Conservation (phyloP, 345 rosid genomes). For the Salix purpurea region DNA sequence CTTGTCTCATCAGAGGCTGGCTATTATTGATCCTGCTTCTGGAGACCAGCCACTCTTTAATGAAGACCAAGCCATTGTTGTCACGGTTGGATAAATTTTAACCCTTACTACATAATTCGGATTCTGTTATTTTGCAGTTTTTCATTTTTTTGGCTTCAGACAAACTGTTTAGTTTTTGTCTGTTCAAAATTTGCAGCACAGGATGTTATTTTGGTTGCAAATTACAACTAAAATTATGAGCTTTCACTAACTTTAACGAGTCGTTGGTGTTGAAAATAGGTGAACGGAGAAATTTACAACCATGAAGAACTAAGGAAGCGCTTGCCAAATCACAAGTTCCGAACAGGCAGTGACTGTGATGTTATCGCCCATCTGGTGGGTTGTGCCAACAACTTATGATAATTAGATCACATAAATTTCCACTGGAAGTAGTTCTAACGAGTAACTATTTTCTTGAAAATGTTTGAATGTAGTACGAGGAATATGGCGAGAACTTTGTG, state of each 20-base stretch:
- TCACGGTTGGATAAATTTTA: slow-evolving; percentile 47
- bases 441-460: neutral
- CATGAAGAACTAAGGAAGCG: slow-evolving; percentile 69
- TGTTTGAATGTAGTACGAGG: slow-evolving; percentile 57
- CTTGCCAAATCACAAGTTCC: slow-evolving; percentile 66
- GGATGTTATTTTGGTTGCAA: neutral
- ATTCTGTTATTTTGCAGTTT: neutral
- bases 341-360: slow-evolving; percentile 92
- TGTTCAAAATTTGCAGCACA: neutral
- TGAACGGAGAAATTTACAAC: slow-evolving; percentile 95
- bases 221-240: neutral
- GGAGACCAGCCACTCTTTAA: slow-evolving; percentile 97
- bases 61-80: slow-evolving; percentile 70
- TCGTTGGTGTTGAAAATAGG: slow-evolving; percentile 35
- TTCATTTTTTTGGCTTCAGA: neutral
- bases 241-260: neutral
- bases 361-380: slow-evolving; percentile 88
- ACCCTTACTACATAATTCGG: neutral
- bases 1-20: slow-evolving; percentile 87
- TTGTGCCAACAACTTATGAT: neutral
- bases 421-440: neutral
- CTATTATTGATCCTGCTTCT: slow-evolving; percentile 84
- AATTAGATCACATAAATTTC: neutral
- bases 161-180: neutral
- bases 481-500: slow-evolving; percentile 73